Conservation (phyloP, 2,329 filamentous ascomycete genomes). For the Botrytis porri region DNA sequence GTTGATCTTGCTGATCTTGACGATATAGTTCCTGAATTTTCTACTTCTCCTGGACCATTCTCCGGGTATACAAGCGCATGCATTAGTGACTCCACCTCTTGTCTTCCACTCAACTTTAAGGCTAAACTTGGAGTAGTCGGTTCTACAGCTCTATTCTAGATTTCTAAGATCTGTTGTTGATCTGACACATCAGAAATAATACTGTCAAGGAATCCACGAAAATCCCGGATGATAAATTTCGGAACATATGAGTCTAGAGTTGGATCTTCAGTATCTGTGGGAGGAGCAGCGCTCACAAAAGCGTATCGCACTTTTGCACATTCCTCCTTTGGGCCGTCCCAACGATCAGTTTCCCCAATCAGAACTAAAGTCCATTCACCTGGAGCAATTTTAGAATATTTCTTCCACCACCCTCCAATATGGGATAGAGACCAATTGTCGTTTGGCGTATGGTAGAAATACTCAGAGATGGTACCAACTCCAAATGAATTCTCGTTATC, state of each 20-base stretch:
- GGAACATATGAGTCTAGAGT: neutral
- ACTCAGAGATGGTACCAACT: neutral
- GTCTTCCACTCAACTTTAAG: neutral
- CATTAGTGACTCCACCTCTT: conserved; percentile 11
- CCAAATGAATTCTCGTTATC: neutral
- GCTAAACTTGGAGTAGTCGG: neutral
- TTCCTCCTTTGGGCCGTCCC: neutral
- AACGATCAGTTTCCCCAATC: neutral
- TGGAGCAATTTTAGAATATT: neutral
- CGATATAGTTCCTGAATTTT: no score
- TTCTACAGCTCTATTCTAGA: neutral
- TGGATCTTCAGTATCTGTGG: neutral
- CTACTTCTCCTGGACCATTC: no score
- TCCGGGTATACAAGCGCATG: neutral
- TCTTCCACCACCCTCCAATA: neutral
- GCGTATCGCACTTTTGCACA: neutral
- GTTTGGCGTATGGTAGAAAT: neutral
- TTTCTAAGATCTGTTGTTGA: neutral
- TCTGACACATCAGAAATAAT: neutral
- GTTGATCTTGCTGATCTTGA: no score
- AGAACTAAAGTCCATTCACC: conserved; percentile 8
- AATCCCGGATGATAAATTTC: neutral
- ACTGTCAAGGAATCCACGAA: conserved; percentile 4
- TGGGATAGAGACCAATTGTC: neutral
- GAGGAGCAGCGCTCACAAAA: conserved; percentile 8